A percentile compares a stretch with the other conserved stretches of the same genome.
Conservation (phyloP, 495 filamentous ascomycete genomes). For the Penicillium egyptiacum region DNA sequence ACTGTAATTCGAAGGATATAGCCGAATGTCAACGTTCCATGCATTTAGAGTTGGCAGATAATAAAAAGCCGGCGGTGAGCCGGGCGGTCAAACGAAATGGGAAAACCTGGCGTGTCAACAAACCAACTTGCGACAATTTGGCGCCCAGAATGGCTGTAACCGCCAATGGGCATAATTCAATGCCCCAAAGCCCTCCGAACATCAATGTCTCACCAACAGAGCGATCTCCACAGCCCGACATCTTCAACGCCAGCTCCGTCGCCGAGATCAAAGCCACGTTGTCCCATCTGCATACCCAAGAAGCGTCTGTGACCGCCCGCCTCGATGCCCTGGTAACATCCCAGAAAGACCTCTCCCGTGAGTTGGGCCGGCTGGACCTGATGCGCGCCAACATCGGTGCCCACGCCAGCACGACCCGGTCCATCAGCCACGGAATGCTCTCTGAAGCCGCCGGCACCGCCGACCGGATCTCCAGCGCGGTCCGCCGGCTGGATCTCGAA, state of each 20-base stretch:
- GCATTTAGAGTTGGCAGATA: no score
- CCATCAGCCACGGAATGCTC: constrained; percentile 85
- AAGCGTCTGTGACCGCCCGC: constrained; percentile 68
- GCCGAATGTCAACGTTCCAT: no score
- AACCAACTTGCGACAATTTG: constrained; percentile 2
- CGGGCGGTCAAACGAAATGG: no score
- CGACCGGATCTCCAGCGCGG: constrained; percentile 78
- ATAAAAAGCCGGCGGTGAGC: no score
- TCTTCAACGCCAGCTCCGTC: constrained; percentile 70
- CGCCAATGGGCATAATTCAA: constrained; percentile 29
- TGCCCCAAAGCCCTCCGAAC: constrained; percentile 6
- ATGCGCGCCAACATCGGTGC: constrained; percentile 84
- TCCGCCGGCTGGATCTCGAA: constrained; percentile 83
- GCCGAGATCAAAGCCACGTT: constrained; percentile 77
- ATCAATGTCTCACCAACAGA: constrained; percentile 9
- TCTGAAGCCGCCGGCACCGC: constrained; percentile 81
- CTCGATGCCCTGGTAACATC: constrained; percentile 75
- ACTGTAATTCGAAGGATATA: no score
- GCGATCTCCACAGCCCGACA: constrained; percentile 36
- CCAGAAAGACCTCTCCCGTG: constrained; percentile 79
- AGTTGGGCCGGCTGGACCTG: constrained; percentile 84
- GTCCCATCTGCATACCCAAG: constrained; percentile 68
- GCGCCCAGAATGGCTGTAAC: constrained; percentile 22
- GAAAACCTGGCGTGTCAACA: no score
- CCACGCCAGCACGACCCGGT: constrained; percentile 79